Conservation (phyloP, 208 protist species). For the Leishmania guyanensis region DNA sequence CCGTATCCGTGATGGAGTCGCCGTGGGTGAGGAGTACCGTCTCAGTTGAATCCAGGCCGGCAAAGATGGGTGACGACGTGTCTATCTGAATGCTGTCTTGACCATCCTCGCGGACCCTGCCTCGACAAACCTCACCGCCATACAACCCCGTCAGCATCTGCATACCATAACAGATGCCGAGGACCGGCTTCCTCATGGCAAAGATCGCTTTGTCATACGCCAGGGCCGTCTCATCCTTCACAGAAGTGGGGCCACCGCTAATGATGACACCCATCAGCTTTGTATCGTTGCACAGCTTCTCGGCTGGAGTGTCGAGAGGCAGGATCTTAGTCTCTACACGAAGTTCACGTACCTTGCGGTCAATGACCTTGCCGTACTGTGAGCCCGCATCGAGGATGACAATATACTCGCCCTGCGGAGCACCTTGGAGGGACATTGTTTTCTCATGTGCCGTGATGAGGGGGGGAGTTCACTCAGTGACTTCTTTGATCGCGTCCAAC, state of each 20-base stretch:
- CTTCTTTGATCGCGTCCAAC: too few relatives aligned
- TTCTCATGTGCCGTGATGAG: neutral
- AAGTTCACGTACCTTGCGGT: conserved; percentile 95
- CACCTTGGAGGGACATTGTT: conserved; percentile 11
- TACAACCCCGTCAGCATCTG: conserved; percentile 90
- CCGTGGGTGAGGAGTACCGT: conserved; percentile 96
- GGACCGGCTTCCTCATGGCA: conserved; percentile 82
- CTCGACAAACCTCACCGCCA: conserved; percentile 90
- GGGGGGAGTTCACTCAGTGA: neutral
- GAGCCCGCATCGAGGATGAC: conserved; percentile 96
- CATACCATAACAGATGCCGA: conserved; percentile 99
- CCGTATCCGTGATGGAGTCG: conserved; percentile 71
- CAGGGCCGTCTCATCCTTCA: conserved; percentile 91
- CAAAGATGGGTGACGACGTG: conserved; percentile 59
- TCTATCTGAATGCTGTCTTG: conserved; percentile 87
- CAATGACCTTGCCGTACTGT: conserved; percentile 97
- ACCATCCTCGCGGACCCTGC: conserved; percentile 94
- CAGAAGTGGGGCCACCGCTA: conserved; percentile 93
- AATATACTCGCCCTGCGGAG: conserved; percentile 67
- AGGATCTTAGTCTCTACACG: conserved; percentile 92
- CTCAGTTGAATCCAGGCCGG: conserved; percentile 54
- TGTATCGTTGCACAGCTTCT: conserved; percentile 40
- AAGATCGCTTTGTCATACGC: conserved; percentile 79
- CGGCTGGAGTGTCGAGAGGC: conserved; percentile 75
- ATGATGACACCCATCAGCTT: conserved; percentile 94